These are phyloP conservation scores for Madurella mycetomatis DNA, from an alignment of 2,329 filamentous ascomycete species.

Conservation along the genomic window DNA sequence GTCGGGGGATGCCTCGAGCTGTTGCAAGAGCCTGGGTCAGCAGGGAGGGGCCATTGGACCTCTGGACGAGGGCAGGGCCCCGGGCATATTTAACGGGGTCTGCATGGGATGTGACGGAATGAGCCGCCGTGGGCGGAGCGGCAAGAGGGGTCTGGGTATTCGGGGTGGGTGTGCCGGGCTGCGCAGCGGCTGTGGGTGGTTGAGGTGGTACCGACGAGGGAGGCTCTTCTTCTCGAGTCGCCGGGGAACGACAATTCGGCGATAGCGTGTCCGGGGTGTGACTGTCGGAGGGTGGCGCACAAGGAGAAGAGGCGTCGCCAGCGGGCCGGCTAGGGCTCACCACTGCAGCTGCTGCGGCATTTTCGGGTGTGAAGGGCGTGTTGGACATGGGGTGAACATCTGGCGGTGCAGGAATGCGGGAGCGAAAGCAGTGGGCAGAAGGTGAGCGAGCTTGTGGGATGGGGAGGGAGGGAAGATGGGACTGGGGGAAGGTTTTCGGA, in stretches of 20 bases:
- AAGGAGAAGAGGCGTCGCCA: constrained; percentile 9
- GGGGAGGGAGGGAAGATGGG: constrained; percentile 1
- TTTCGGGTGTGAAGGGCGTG: constrained; percentile 46
- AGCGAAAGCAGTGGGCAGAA: constrained; percentile 4
- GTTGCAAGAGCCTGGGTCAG: constrained; percentile 56
- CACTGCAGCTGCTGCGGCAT: constrained; percentile 49
- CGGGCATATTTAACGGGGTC: constrained; percentile 47
- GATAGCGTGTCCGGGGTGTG: constrained; percentile 5
- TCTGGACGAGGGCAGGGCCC: constrained; percentile 38
- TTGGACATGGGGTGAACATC: constrained; percentile 58
- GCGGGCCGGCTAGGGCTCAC: constrained; percentile 34
- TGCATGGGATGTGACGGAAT: constrained; percentile 29
- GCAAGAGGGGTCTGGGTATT: constrained; percentile 11
- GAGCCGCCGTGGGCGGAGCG: constrained; percentile 17
- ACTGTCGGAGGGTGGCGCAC: not conserved
- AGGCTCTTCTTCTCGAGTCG: constrained; percentile 14
- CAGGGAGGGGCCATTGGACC: constrained; percentile 49
- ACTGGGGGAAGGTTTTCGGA: not conserved
- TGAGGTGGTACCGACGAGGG: constrained; percentile 19
- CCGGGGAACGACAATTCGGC: constrained; percentile 3
- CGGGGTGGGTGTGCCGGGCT: constrained; percentile 21
- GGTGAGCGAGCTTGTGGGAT: not conserved
- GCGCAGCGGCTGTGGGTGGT: constrained; percentile 8
- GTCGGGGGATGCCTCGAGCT: constrained; percentile 47
- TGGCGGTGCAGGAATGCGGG: constrained; percentile 32